Conservation (phyloP, 495 filamentous ascomycete genomes). For the Cercophora newfieldiana region DNA sequence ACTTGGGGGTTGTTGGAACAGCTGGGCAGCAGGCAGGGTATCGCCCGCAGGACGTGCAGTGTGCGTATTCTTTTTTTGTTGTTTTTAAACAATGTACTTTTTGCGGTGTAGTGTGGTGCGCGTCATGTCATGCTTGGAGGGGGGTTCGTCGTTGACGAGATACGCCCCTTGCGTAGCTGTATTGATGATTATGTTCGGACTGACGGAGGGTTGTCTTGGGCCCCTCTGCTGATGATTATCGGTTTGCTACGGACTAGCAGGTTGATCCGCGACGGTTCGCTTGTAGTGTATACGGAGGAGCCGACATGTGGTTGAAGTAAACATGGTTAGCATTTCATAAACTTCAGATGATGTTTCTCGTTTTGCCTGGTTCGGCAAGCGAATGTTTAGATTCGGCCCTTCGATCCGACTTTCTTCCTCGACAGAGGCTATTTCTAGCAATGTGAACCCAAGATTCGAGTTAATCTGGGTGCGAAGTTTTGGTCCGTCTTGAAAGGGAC, state of each 20-base stretch:
- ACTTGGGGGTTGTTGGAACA: not conserved
- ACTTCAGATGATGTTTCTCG: not conserved
- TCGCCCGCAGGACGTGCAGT: not conserved
- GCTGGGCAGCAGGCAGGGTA: no score
- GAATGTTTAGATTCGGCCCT: not conserved
- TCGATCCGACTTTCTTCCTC: not conserved
- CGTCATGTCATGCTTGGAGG: not conserved
- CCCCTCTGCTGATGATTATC: not conserved
- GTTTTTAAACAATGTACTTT: not conserved
- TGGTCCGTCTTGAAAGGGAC: conserved; percentile 12
- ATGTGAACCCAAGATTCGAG: conserved; percentile 19
- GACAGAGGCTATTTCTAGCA: not conserved
- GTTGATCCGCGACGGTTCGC: not conserved
- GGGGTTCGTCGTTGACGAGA: not conserved
- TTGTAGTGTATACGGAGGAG: not conserved
- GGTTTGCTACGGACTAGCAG: not conserved
- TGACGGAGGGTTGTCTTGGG: not conserved
- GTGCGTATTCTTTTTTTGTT: not conserved
- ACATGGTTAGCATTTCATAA: not conserved
- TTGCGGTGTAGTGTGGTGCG: not conserved
- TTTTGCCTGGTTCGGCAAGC: not conserved
- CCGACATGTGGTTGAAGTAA: not conserved
- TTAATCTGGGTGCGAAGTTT: conserved; percentile 20
- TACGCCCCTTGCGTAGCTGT: not conserved
- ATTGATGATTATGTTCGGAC: not conserved